Conservation (phyloP, 2,329 filamentous ascomycete species). For the Claviceps fusiformis region DNA sequence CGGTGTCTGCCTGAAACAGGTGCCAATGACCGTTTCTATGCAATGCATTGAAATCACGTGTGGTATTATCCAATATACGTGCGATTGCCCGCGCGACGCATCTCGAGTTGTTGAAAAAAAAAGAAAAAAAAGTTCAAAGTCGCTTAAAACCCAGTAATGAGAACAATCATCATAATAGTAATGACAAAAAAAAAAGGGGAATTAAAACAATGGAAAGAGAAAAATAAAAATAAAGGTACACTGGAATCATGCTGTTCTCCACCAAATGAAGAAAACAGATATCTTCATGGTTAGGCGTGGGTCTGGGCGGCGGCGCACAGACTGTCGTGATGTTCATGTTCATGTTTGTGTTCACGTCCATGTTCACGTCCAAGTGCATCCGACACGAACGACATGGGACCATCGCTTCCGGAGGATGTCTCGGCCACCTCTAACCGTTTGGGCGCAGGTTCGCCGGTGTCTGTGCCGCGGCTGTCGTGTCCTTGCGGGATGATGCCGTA, state of each 20-base stretch:
- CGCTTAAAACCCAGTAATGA: not conserved
- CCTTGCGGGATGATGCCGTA: constrained; percentile 29
- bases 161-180: not conserved
- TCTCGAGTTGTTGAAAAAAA: not conserved
- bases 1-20: not conserved
- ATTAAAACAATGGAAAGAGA: not conserved
- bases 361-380: not conserved
- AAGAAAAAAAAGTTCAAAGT: too few species aligned
- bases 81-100: constrained; percentile 3
- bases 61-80: not conserved
- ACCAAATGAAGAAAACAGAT: not conserved
- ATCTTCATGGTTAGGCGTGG: not conserved
- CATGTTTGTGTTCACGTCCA: too few species aligned
- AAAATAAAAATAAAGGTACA: not conserved
- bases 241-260: too few species aligned
- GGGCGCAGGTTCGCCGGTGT: constrained; percentile 32
- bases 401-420: constrained; percentile 18
- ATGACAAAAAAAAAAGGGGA: not conserved
- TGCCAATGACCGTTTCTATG: not conserved
- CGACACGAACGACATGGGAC: not conserved
- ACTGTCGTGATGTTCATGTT: not conserved
- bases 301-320: not conserved
- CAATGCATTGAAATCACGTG: not conserved
- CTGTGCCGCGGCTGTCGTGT: constrained; percentile 19
- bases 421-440: constrained; percentile 41